Base-by-base conservation (phyloP, 257 asterid genomes). In the Handroanthus guayacan region DNA sequence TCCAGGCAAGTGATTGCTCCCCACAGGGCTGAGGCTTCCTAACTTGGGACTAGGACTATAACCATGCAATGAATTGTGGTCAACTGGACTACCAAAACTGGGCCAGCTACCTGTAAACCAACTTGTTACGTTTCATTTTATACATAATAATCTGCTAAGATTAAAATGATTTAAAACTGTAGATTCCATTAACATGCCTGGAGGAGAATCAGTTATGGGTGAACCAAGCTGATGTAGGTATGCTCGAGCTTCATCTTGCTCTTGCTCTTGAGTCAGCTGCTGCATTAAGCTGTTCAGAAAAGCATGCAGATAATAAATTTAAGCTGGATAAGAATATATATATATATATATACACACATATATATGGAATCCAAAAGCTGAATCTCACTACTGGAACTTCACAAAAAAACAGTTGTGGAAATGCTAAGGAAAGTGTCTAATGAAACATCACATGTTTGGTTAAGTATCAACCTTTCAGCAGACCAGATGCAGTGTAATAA, bases 31-130 rank as follows among this genome's bases (percentile, higher is more conserved):
- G 70, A 91, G 78, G 75, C 85, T 85, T 83, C 88, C 88, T 71
- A 86, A 13, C 25, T 70, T 85, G 64, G 97, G 90, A 3, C 91
- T 81, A 44, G 76, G 90, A 74, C 84, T 87, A 72, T 85, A 89
- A 56, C 89, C 90, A 50, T 78, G 93, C 84, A 89, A 79, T 3
- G 96, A 72, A 78, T 78, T 84, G 39, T 71, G 95, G 80, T 90
- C 97, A 31, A 88, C 90, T 0, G 98, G 98, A 79, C 98, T 92
- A 51, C 97, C 94, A 72, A 82, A 89, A 82, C 55, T 89, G 71
- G 97, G 84, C 99, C 97, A 95, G 83, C 81, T 89, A 78, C 97
- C 98, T 94, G 88, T 38, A 60, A 69, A 69, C 62, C 62, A 68
- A 71, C 61, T 84, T 52, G 25, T 31, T 58, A 57, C 13, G 45